Conservation (phyloP, 2,329 filamentous ascomycete genomes). For the Monosporascus cannonballus region DNA sequence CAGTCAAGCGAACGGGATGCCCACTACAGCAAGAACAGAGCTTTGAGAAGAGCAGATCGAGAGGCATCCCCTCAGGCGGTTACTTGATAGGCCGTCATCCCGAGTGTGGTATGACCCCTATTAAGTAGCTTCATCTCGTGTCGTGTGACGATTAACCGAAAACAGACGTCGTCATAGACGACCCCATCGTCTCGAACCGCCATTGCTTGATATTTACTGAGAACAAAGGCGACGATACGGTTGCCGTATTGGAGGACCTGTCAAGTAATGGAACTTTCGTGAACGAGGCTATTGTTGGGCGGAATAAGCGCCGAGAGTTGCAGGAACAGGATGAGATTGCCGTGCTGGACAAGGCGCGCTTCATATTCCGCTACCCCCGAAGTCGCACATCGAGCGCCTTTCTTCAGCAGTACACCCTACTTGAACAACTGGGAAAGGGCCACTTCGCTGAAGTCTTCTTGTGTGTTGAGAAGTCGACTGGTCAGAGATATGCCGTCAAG, state of each 20-base stretch:
- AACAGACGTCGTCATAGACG: constrained; percentile 65
- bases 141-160: constrained; percentile 8
- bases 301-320: constrained; percentile 85
- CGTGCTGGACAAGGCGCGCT: constrained; percentile 77
- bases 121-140: neutral
- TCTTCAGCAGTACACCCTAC: constrained; percentile 75
- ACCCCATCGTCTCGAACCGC: constrained; percentile 80
- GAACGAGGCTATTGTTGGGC: constrained; percentile 83
- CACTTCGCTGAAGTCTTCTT: constrained; percentile 93
- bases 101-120: constrained; percentile 70
- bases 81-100: constrained; percentile 90
- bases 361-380: constrained; percentile 85
- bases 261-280: constrained; percentile 97
- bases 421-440: constrained; percentile 85
- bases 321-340: constrained; percentile 88
- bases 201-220: constrained; percentile 65
- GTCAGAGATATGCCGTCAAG: constrained; percentile 84
- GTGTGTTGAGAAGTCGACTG: constrained; percentile 79
- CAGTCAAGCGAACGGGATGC: constrained; percentile 35
- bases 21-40: constrained; percentile 49
- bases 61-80: constrained; percentile 64
- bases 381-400: constrained; percentile 71
- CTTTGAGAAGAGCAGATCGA: constrained; percentile 57
- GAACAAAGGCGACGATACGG: constrained; percentile 50
- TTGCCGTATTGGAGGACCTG: constrained; percentile 82